Percentiles rank a stretch among this genome's conserved stretches.
These are phyloP conservation scores for Articulospora tetracladia DNA, from an alignment of 495 filamentous ascomycete species.

Conservation along the genomic window DNA sequence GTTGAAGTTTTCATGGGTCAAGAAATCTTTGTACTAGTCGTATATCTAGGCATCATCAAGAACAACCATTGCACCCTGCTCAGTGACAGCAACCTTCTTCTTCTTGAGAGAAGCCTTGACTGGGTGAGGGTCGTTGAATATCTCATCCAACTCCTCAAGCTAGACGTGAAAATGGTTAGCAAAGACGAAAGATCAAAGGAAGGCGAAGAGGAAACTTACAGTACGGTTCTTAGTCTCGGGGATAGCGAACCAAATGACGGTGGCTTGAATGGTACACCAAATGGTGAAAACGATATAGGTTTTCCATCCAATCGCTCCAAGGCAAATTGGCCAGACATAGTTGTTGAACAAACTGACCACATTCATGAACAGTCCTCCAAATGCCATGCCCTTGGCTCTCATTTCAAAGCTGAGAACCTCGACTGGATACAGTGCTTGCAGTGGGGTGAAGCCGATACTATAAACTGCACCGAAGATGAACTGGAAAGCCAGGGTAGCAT, in stretches of 20 bases:
- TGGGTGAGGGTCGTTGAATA: slow-evolving; percentile 54
- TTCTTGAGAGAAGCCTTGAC: slow-evolving; percentile 31
- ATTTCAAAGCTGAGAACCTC: slow-evolving; percentile 55
- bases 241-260: slow-evolving; percentile 19
- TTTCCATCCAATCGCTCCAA: slow-evolving; percentile 48
- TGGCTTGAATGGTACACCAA: slow-evolving; percentile 17
- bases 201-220: background rate
- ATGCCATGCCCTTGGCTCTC: slow-evolving; percentile 57
- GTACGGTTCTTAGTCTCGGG: slow-evolving; percentile 21
- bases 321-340: slow-evolving; percentile 46
- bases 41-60: background rate
- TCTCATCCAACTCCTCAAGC: slow-evolving; percentile 61
- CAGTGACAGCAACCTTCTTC: background rate
- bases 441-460: slow-evolving; percentile 61
- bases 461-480: slow-evolving; percentile 40
- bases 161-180: background rate
- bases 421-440: slow-evolving; percentile 55
- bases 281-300: slow-evolving; percentile 40
- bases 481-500: slow-evolving; percentile 1
- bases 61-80: background rate
- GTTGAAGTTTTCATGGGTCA: background rate
- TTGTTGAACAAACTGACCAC: slow-evolving; percentile 38
- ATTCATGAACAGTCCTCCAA: slow-evolving; percentile 36
- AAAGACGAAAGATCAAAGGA: background rate
- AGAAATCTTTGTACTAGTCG: background rate